Base-by-base conservation (phyloP, 1,139 yeast species). In the Debaryomyces nepalensis region DNA sequence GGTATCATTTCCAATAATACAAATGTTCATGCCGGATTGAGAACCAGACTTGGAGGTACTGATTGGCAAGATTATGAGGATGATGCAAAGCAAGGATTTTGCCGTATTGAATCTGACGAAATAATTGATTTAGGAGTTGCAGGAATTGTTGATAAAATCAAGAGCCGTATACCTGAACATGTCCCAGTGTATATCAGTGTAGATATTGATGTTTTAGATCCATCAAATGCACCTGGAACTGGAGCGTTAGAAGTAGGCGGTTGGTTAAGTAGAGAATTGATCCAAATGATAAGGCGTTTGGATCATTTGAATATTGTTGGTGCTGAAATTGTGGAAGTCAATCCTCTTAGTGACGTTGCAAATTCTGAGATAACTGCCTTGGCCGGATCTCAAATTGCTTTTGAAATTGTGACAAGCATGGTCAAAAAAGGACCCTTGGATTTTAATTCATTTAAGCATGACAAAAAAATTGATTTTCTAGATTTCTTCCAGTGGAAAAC, bases 241-340 rank as follows among this genome's bases (percentile, higher is more conserved):
- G 95, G 95, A 7, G 86, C 95, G 3, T 87, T 84, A 48, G 95
- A 86, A 61, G 83, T 84, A 4, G 95, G 95, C 42, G 95, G 95
- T 41, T 78, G 88, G 77, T 67, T 84, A 39, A 84, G 91, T 10
- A 72, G 95, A 45, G 95, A 86, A 58, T 71, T 86, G 45, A 73
- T 85, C 42, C 72, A 81, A 45, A 70, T 86, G 21, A 64, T 86
- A 46, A 72, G 91, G 50, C 70, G 71, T 7, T 61, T 86, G 32
- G 86, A 82, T 16, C 63, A 64, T 8, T 68, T 85, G 55, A 80
- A 81, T 46, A 51, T 86, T 22, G 88, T 86, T 26, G 95, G 93
- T 32, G 91, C 86, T 4, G 95, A 86, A 59, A 68, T 86, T 22
- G 93, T 86, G 15, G 93, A 86, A 59, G 93, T 86, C 5, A 71